Percentiles rank a stretch among this genome's conserved stretches.
Evolutionary conservation across 2,329 filamentous ascomycete species (phyloP).

Genomic region (Clonostachys solani): DNA sequence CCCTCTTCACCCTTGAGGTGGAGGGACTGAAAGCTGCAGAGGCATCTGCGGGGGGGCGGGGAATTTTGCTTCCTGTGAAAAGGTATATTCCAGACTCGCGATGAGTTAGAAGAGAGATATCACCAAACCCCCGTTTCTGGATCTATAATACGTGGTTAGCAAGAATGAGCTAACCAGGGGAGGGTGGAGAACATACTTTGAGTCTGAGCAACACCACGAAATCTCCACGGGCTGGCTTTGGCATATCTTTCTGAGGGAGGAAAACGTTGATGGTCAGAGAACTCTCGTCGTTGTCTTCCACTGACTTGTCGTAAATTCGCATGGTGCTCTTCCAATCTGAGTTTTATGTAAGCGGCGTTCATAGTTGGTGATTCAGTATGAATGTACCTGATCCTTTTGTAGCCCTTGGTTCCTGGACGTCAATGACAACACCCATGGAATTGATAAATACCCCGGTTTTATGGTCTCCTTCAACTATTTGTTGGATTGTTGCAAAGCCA

Average conservation of each 20-base stretch:
- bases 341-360: neutral
- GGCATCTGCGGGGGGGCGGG: slow-evolving; percentile 30
- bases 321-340: slow-evolving; percentile 59
- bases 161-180: too few species aligned
- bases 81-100: slow-evolving; percentile 21
- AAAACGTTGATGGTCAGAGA: slow-evolving; percentile 57
- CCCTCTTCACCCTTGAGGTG: slow-evolving; percentile 9
- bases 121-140: slow-evolving; percentile 23
- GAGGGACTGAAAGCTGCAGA: slow-evolving; percentile 15
- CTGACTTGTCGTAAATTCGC: slow-evolving; percentile 54
- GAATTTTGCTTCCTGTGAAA: slow-evolving; percentile 25
- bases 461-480: slow-evolving; percentile 21
- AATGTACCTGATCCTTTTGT: slow-evolving; percentile 47
- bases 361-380: neutral
- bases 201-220: slow-evolving; percentile 41
- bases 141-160: slow-evolving; percentile 20
- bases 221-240: slow-evolving; percentile 33
- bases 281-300: slow-evolving; percentile 25
- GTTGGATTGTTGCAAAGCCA: neutral
- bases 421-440: slow-evolving; percentile 68
- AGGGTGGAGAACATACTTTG: slow-evolving; percentile 35
- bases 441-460: slow-evolving; percentile 33
- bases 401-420: slow-evolving; percentile 48
- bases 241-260: slow-evolving; percentile 39
- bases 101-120: slow-evolving; percentile 39